Conservation (phyloP, 495 filamentous ascomycete genomes). For the Neurospora tetraspora region DNA sequence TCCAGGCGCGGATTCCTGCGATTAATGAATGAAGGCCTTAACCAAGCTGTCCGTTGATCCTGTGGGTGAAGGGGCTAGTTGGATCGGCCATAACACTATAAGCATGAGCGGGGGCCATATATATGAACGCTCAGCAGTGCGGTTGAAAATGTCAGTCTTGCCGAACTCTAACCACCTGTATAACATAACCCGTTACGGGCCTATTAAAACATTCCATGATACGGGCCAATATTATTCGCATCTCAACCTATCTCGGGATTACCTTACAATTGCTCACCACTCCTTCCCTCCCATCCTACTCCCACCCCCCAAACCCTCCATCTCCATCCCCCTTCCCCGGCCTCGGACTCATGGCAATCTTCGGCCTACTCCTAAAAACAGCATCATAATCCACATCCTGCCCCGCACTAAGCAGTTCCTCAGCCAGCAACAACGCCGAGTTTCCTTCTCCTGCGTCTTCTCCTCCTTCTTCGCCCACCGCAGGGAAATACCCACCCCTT, state of each 20-base stretch:
- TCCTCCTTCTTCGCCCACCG: slow-evolving; percentile 26
- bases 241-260: neutral
- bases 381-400: slow-evolving; percentile 75
- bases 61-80: neutral
- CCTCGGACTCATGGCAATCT: slow-evolving; percentile 67
- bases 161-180: too few relatives aligned
- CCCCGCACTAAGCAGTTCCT: slow-evolving; percentile 30
- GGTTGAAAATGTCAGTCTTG: too few relatives aligned
- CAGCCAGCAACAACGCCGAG: slow-evolving; percentile 17
- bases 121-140: neutral
- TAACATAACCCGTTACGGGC: neutral
- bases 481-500: slow-evolving; percentile 26
- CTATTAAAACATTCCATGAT: too few relatives aligned
- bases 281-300: neutral
- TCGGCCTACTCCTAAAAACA: slow-evolving; percentile 78
- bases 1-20: neutral
- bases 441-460: slow-evolving; percentile 1
- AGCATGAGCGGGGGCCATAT: neutral
- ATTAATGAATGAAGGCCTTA: neutral
- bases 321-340: slow-evolving; percentile 28
- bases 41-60: neutral
- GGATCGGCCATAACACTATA: neutral
- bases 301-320: slow-evolving; percentile 1
- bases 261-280: neutral
- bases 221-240: neutral